phyloP scores from a whole-genome alignment of 1,139 yeast genomes.

The Kodamaea sp. region DNA sequence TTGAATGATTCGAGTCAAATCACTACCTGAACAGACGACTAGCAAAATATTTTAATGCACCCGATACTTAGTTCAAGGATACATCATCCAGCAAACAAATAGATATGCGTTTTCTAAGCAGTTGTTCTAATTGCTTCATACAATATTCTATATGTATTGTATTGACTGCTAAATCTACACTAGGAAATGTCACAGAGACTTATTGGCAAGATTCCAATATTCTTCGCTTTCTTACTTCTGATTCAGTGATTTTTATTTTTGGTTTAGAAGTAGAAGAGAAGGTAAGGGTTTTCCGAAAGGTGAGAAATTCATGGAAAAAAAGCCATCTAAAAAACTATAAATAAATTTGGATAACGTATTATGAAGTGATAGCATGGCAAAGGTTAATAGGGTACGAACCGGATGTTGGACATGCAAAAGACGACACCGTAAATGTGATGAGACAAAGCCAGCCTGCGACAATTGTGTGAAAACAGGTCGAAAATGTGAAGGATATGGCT shows the following conservation, averaged over 20 bases:
- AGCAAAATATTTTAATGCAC: too few relatives aligned
- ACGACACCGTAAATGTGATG: constrained; percentile 55
- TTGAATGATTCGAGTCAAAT: too few relatives aligned
- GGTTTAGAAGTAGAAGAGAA: too few relatives aligned
- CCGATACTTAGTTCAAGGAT: too few relatives aligned
- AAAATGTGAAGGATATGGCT: constrained; percentile 47
- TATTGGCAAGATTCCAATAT: neutral
- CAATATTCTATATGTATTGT: too few relatives aligned
- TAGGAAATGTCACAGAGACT: too few relatives aligned
- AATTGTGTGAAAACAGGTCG: constrained; percentile 47
- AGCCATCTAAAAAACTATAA: neutral
- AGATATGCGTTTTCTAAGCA: neutral
- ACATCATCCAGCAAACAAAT: too few relatives aligned
- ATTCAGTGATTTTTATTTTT: neutral
- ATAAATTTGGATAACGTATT: constrained; percentile 8
- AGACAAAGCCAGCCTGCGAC: constrained; percentile 49
- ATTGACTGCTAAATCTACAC: too few relatives aligned
- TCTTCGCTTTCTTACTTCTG: neutral
- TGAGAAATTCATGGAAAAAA: too few relatives aligned
- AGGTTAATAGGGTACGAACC: constrained; percentile 46
- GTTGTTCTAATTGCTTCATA: too few relatives aligned
- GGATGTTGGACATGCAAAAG: constrained; percentile 51
- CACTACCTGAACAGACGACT: too few relatives aligned
- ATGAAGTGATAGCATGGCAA: constrained; percentile 34
- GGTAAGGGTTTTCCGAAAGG: too few relatives aligned